phyloP scores from a whole-genome alignment of 23 red algal genomes.

The Agarophyton chilense region DNA sequence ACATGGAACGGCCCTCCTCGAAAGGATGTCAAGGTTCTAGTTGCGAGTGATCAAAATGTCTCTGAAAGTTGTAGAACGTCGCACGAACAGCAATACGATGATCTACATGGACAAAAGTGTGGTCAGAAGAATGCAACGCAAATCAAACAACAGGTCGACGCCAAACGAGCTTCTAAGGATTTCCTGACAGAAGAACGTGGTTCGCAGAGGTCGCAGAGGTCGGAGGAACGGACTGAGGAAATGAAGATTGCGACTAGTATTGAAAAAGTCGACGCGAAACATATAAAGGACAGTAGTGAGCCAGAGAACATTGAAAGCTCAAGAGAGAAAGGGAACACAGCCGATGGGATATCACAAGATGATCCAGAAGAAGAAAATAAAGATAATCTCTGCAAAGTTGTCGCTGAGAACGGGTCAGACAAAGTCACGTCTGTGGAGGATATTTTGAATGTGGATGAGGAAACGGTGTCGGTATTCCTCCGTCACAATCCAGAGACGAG shows the following conservation, averaged over 20 bases:
- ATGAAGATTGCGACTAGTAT: neutral
- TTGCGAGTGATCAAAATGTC: neutral
- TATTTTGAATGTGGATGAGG: neutral
- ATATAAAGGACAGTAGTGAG: neutral
- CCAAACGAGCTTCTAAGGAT: neutral
- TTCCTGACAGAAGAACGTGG: neutral
- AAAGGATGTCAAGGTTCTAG: neutral
- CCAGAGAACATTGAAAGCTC: neutral
- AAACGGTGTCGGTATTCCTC: constrained; percentile 19
- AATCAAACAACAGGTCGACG: neutral
- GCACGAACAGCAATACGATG: neutral
- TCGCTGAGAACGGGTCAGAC: neutral
- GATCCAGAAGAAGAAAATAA: neutral
- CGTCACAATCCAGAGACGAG: neutral
- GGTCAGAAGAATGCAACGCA: neutral
- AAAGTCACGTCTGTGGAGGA: neutral
- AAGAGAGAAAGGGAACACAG: neutral
- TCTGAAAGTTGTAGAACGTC: neutral
- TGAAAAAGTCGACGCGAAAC: neutral
- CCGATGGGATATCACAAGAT: neutral
- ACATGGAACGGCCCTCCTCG: neutral
- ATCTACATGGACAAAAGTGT: neutral
- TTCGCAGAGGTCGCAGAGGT: neutral
- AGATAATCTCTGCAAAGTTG: too few species aligned
- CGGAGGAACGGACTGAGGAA: neutral